A percentile compares a stretch with the other conserved stretches of the same genome.
Evolutionary conservation across 1,139 yeast genomes (phyloP).

Genomic region (Suhomyces terraborum): DNA sequence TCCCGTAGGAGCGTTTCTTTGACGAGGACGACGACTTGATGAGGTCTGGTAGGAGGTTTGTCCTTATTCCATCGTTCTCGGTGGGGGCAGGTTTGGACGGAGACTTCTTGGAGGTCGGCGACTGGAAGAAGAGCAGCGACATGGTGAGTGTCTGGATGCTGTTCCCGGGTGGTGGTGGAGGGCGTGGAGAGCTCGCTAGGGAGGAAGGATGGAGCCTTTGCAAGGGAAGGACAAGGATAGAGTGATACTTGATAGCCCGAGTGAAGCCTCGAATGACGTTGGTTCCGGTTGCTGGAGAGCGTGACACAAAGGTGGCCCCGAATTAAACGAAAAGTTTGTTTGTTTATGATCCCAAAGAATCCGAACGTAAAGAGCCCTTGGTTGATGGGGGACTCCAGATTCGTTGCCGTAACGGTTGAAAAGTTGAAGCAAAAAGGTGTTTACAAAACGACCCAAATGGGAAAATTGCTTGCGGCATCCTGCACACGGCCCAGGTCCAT

Average conservation of each 20-base stretch:
- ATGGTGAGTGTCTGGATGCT: constrained; percentile 1
- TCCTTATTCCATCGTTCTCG: constrained; percentile 10
- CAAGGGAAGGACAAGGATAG: neutral
- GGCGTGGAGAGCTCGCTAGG: neutral
- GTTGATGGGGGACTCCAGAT: constrained; percentile 5
- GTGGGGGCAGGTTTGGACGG: constrained; percentile 3
- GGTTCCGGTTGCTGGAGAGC: neutral
- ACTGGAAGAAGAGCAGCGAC: constrained; percentile 13
- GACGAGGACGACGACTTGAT: constrained; percentile 9
- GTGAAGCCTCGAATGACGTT: neutral
- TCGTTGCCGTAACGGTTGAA: constrained; percentile 12
- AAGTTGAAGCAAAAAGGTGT: constrained; percentile 4
- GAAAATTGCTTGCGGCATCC: constrained; percentile 7
- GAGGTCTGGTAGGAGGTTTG: constrained; percentile 11
- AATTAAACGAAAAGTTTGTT: constrained; percentile 13
- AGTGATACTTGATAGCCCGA: neutral
- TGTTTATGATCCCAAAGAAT: constrained; percentile 12
- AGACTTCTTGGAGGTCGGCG: constrained; percentile 11
- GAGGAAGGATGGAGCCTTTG: neutral
- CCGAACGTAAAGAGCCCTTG: neutral
- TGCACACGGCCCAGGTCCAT: neutral
- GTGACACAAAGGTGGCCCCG: constrained; percentile 6
- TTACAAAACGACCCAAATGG: constrained; percentile 11
- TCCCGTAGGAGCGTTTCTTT: constrained; percentile 13
- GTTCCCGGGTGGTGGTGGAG: neutral